Conservation (phyloP, 306 rosid genomes). For the Pachyrhizus erosus region DNA sequence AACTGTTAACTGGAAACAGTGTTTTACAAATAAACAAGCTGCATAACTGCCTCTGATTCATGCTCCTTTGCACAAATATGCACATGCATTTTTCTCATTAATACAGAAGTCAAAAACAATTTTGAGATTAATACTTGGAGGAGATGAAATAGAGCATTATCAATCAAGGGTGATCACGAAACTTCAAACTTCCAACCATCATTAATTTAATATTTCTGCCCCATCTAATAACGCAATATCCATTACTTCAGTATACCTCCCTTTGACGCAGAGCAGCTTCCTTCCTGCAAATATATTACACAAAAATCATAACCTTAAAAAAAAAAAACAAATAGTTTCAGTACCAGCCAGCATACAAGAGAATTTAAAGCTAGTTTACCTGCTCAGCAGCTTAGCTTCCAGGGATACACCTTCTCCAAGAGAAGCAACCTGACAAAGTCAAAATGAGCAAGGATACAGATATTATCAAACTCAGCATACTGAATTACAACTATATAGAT, state of each 20-base stretch:
- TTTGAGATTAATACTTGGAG: constrained; percentile 14
- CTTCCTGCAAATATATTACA: constrained; percentile 72
- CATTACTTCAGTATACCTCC: constrained; percentile 67
- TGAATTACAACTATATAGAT: constrained; percentile 5
- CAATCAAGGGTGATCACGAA: constrained; percentile 37
- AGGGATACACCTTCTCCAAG: constrained; percentile 98
- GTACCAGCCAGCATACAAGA: constrained; percentile 3
- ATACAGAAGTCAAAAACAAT: not conserved
- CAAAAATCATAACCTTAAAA: constrained; percentile 40
- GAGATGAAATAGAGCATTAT: constrained; percentile 18
- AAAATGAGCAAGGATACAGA: constrained; percentile 37
- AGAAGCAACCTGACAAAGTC: constrained; percentile 75
- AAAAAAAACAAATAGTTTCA: constrained; percentile 6
- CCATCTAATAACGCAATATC: constrained; percentile 25
- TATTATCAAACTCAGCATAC: constrained; percentile 29
- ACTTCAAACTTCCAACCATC: constrained; percentile 35
- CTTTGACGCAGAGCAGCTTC: constrained; percentile 97
- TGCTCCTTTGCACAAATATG: constrained; percentile 20
- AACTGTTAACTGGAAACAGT: constrained; percentile 13
- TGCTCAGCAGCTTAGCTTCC: constrained; percentile 92
- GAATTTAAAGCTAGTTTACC: constrained; percentile 54
- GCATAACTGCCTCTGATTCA: not conserved
- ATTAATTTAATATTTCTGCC: constrained; percentile 42
- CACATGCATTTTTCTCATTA: not conserved
- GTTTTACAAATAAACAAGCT: constrained; percentile 29